A percentile compares a stretch with the other conserved stretches of the same genome.
phyloP scores from a whole-genome alignment of 2,329 filamentous ascomycete species.

The Calonectria pteridis region DNA sequence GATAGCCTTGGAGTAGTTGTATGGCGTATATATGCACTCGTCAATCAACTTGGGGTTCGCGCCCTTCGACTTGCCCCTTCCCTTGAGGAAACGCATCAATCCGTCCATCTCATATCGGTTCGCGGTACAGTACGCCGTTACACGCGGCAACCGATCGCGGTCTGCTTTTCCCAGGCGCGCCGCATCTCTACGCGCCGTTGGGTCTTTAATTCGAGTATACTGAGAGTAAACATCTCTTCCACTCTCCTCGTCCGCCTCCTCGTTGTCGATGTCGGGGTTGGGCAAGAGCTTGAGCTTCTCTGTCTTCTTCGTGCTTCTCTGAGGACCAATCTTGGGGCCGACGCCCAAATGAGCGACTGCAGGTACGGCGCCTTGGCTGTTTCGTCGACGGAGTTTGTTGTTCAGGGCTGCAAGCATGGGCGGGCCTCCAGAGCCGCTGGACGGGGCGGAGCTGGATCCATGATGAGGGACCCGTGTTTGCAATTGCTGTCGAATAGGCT shows the following conservation, averaged over 20 bases:
- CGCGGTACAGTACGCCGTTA: constrained; percentile 97
- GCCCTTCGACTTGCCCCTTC: constrained; percentile 80
- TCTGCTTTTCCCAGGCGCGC: constrained; percentile 94
- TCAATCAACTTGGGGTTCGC: constrained; percentile 93
- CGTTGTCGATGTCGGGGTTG: constrained; percentile 85
- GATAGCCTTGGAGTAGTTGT: constrained; percentile 75
- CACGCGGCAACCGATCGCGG: constrained; percentile 84
- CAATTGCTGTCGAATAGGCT: constrained; percentile 55
- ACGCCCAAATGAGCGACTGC: constrained; percentile 51
- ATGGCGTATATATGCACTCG: constrained; percentile 97
- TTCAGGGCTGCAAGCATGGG: constrained; percentile 84
- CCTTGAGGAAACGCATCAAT: constrained; percentile 91
- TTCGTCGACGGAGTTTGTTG: constrained; percentile 86
- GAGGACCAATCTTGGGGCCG: constrained; percentile 85
- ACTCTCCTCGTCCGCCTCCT: constrained; percentile 86
- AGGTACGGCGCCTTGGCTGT: constrained; percentile 76
- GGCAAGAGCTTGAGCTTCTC: constrained; percentile 98
- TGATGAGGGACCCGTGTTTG: constrained; percentile 48
- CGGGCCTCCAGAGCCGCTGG: constrained; percentile 54
- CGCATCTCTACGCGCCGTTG: constrained; percentile 90
- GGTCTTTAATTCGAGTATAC: constrained; percentile 97
- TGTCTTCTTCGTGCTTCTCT: constrained; percentile 93
- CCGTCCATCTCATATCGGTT: constrained; percentile 92
- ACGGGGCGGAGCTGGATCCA: constrained; percentile 30
- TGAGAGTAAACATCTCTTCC: constrained; percentile 97